Percentiles rank a stretch among this genome's conserved stretches.
phyloP scores from a whole-genome alignment of 1,284 basidiomycete species.

The Puccinia triticina region DNA sequence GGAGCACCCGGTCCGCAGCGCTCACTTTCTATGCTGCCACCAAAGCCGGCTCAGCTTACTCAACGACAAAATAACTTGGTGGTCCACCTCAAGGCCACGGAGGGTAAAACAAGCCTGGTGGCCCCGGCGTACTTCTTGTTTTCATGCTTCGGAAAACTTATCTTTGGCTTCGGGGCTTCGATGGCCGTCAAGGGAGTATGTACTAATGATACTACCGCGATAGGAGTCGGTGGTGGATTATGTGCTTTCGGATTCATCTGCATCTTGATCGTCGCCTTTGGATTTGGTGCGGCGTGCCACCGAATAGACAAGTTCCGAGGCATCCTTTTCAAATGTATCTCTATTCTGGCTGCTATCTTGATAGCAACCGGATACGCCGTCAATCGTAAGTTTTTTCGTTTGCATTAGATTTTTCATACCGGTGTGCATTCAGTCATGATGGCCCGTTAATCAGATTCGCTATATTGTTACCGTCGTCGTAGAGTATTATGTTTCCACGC shows the following conservation, averaged over 20 bases:
- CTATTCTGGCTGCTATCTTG: conserved; percentile 24
- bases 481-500: conserved; percentile 42
- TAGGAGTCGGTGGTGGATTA: conserved; percentile 6
- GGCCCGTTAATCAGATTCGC: background rate
- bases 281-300: conserved; percentile 28
- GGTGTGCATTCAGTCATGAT: background rate
- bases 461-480: too few species aligned
- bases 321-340: conserved; percentile 40
- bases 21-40: conserved; percentile 20
- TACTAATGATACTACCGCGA: background rate
- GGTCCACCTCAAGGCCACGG: conserved; percentile 9
- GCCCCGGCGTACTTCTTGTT: conserved; percentile 28
- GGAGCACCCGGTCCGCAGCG: background rate
- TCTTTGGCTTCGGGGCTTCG: conserved; percentile 41
- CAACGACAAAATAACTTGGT: conserved; percentile 29
- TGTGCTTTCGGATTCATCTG: conserved; percentile 32
- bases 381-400: conserved; percentile 44
- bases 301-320: conserved; percentile 1
- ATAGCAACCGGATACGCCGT: conserved; percentile 41
- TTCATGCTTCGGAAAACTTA: conserved; percentile 36
- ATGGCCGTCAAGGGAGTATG: conserved; percentile 39
- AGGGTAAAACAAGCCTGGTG: conserved; percentile 16
- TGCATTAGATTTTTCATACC: background rate
- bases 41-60: conserved; percentile 4
- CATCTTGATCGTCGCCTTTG: conserved; percentile 44